Evolutionary conservation across 1,284 basidiomycete species (phyloP).

Genomic region (Cystobasidium slooffiae): DNA sequence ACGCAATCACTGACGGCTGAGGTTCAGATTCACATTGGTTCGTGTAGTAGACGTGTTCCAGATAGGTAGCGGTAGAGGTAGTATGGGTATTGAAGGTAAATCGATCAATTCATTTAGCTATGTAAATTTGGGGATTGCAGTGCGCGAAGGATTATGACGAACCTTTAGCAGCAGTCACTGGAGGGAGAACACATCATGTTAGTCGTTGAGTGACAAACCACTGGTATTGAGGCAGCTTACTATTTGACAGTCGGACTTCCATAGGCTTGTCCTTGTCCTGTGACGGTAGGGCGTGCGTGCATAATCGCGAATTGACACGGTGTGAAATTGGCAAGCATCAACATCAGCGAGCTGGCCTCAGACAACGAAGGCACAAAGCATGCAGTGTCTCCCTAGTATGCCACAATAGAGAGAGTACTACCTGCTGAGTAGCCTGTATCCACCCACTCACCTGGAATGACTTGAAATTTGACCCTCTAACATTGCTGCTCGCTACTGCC

Average conservation of each 20-base stretch:
- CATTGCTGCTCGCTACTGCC: constrained; percentile 30
- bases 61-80: neutral
- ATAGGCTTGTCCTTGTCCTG: constrained; percentile 77
- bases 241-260: constrained; percentile 91
- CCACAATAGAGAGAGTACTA: neutral
- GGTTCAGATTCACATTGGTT: neutral
- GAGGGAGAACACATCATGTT: neutral
- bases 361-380: neutral
- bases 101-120: neutral
- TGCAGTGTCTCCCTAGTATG: neutral
- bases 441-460: constrained; percentile 39
- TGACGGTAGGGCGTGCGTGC: constrained; percentile 12
- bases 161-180: constrained; percentile 91
- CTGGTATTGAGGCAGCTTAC: neutral
- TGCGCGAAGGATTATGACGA: constrained; percentile 48
- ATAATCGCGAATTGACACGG: constrained; percentile 9
- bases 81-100: constrained; percentile 1
- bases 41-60: neutral
- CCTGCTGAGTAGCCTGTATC: neutral
- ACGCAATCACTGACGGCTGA: constrained; percentile 97
- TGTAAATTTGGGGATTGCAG: constrained; percentile 3
- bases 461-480: constrained; percentile 38
- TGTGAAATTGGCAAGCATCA: neutral
- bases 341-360: neutral
- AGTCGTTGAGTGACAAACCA: neutral